Percentiles rank a stretch among this genome's conserved stretches.
phyloP scores from a whole-genome alignment of 129 eudicot species.

The Centella asiatica region DNA sequence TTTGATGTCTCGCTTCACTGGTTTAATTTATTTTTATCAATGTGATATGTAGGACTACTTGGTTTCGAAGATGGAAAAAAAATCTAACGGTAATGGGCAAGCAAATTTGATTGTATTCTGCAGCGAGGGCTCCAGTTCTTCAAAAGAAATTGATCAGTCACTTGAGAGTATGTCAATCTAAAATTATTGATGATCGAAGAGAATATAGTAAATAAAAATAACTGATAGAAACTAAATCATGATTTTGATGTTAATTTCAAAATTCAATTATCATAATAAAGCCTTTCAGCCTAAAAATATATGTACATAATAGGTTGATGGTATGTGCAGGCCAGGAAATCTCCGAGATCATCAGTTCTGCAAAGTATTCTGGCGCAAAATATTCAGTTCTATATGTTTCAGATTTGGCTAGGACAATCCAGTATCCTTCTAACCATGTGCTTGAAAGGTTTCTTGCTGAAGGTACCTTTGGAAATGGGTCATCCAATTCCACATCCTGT shows the following conservation, averaged over 20 bases:
- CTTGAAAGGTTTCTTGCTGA: slow-evolving; percentile 87
- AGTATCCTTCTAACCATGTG: slow-evolving; percentile 43
- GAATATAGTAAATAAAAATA: neutral
- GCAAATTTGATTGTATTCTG: slow-evolving; percentile 65
- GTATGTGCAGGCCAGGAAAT: slow-evolving; percentile 57
- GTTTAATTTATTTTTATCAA: slow-evolving; percentile 6
- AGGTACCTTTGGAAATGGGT: slow-evolving; percentile 40
- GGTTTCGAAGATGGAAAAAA: slow-evolving; percentile 43
- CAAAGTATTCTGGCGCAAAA: slow-evolving; percentile 62
- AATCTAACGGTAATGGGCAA: slow-evolving; percentile 39
- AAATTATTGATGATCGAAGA: neutral
- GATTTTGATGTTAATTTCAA: neutral
- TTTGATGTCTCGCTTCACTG: neutral
- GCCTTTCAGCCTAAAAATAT: neutral
- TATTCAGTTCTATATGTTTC: slow-evolving; percentile 75
- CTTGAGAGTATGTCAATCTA: slow-evolving; percentile 46
- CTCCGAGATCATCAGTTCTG: slow-evolving; percentile 54
- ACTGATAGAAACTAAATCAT: neutral
- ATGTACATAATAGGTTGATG: neutral
- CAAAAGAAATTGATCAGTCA: slow-evolving; percentile 25
- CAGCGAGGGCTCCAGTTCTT: slow-evolving; percentile 31
- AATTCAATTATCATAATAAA: neutral
- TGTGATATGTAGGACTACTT: slow-evolving; percentile 45
- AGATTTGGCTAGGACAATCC: slow-evolving; percentile 47
- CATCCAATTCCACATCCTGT: slow-evolving; percentile 43